These are phyloP conservation scores for Heliamphora pulchella DNA, from an alignment of 179 eudicot genomes.

Conservation along the genomic window DNA sequence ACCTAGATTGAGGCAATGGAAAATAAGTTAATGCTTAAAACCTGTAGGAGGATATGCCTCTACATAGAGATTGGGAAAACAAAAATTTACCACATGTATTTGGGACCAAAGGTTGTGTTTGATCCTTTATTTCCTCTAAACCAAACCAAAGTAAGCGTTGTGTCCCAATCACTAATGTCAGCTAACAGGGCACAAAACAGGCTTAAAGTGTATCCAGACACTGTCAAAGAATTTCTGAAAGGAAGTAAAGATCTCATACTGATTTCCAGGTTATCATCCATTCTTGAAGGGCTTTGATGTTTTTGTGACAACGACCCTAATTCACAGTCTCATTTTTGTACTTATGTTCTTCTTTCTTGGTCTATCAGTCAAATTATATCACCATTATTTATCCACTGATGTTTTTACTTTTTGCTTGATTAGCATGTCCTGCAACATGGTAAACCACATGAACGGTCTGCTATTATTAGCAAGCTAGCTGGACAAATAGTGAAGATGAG, in stretches of 20 bases:
- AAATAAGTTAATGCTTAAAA: neutral
- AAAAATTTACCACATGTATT: neutral
- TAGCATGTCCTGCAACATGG: constrained; percentile 58
- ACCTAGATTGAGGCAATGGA: constrained; percentile 1
- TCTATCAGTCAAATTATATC: neutral
- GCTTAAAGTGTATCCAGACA: neutral
- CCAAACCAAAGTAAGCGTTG: too few relatives aligned
- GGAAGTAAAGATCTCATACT: neutral
- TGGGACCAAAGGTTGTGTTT: neutral
- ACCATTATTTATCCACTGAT: neutral
- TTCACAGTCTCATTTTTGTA: neutral
- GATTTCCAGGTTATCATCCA: neutral
- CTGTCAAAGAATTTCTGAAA: neutral
- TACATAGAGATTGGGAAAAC: neutral
- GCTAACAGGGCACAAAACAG: neutral
- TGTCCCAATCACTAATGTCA: too few relatives aligned
- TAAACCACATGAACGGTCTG: constrained; percentile 43
- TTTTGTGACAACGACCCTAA: neutral
- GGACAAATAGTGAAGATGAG: constrained; percentile 66
- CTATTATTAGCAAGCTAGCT: constrained; percentile 43
- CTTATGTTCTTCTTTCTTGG: neutral
- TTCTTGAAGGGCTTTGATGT: neutral
- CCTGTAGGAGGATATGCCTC: neutral
- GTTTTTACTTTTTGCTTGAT: constrained; percentile 4
- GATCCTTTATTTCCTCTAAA: neutral